Evolutionary conservation across 1,284 basidiomycete genomes (phyloP), one percentile per base, ranked within the genome.

Genomic region (Trametes polyzona): DNA sequence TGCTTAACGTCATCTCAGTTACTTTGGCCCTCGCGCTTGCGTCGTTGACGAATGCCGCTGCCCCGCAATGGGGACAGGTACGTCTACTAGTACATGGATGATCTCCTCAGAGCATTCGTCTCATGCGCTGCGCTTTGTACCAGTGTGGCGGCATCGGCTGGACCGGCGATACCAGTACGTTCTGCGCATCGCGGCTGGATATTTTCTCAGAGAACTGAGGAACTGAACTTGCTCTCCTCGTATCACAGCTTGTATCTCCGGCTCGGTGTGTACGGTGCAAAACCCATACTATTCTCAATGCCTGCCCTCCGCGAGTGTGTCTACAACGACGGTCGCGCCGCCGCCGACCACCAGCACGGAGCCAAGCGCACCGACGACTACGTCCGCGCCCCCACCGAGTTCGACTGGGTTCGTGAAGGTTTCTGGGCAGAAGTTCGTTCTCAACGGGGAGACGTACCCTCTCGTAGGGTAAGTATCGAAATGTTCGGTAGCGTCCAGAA

Each of bases 321-420:
- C 65, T 6, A 41, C 53, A 10, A 55, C 68, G 10, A 61, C 63
- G 6, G 61, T 65, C 4, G 49, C 58, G 1, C 56, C 62, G 27
- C 44, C 47, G 16, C 26, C 63, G 24, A 24, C 67, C 1, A 59
- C 70, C 3, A 69, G 72, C 2, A 61, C 67, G 5, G 58, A 64
- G 0, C 57, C 71, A 1, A 66, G 72, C 0, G 63, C 69, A 8
- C 65, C 72, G 0, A 61, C 36, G 54, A 59, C 62, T 16, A 24
- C 54, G 5, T 32, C 47, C 3, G 52, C 53, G 12, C 46, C 59
- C 11, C 62, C 59, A 0, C 55, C 55, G 16, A 64, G 69, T 26
- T 55, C 73, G n/a, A 72, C 76, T 3, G 80, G 81, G 1, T 84
- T 80, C 58, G 80, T 85, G 21, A 77, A 75, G 59, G 76, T 75